These are phyloP conservation scores for Mucor piriformis DNA, from an alignment of 371 early-diverging fungal genomes.

Conservation along the genomic window DNA sequence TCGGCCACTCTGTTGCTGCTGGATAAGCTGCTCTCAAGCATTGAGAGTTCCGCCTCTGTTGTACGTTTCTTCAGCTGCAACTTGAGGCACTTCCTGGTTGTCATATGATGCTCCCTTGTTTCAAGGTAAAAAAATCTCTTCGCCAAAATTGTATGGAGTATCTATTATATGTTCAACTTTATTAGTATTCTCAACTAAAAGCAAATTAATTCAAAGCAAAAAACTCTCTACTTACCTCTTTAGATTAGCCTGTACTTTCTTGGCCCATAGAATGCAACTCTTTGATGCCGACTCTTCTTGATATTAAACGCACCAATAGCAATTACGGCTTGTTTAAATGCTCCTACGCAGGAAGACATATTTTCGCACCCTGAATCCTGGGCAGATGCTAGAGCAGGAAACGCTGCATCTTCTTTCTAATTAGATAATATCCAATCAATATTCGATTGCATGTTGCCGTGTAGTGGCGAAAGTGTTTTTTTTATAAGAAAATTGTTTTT, in stretches of 20 bases:
- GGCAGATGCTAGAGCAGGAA: conserved; percentile 1
- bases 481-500: neutral
- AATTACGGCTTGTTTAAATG: conserved; percentile 1
- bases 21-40: conserved; percentile 1
- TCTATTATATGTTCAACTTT: conserved; percentile 1
- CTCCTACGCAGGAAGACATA: conserved; percentile 1
- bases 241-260: conserved; percentile 1
- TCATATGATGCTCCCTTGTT: conserved; percentile 4
- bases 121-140: neutral
- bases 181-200: conserved; percentile 1
- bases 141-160: neutral
- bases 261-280: conserved; percentile 1
- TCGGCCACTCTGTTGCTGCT: conserved; percentile 2
- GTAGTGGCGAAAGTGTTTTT: neutral
- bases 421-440: conserved; percentile 1
- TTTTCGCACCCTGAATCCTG: conserved; percentile 4
- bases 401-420: neutral
- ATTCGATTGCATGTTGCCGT: neutral
- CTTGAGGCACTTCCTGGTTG: conserved; percentile 1
- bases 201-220: neutral
- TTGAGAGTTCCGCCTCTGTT: conserved; percentile 1
- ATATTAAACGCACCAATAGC: neutral
- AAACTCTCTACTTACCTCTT: neutral
- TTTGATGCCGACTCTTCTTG: neutral
- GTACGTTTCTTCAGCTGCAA: neutral